Evolutionary conservation across 2,329 filamentous ascomycete species (phyloP), one percentile per base, ranked within the genome.

Genomic region (Fonsecaea nubica): DNA sequence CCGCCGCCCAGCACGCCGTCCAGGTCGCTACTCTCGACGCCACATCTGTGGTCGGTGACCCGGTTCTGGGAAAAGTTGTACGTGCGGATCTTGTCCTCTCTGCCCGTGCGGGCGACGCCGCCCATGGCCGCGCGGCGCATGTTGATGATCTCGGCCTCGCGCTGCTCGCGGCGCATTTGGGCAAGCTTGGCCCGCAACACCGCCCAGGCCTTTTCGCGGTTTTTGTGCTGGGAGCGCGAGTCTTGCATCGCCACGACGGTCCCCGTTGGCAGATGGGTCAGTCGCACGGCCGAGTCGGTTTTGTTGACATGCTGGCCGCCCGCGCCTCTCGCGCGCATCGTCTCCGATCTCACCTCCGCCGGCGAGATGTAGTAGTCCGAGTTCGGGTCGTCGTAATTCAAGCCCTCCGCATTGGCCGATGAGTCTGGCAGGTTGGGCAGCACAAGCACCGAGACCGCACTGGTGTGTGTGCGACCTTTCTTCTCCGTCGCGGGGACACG

Each of bases 261-360:
- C 53, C 91, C 91, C 0, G 93, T 96, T 1, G 95, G 95, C 6
- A 90, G 79, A 81, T 99, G 95, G 1, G 93, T 98, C 74, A 99
- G 84, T 9, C 95, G 90, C 68, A 99, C 92, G 3, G 95, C 95
- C 35, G 92, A 97, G 81, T 99, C 95, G 0, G 95, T 99, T 78
- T 94, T 97, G 81, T 99, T 99, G 76, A 99, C 95, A 79, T 99
- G 95, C 81, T 99, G 95, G 0, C 95, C 95, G 36, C 95, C 95
- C 0, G 95, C 94, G 66, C 95, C 95, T 54, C 92, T 84, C 0
- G 95, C 93, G 15, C 93, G 87, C 93, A 98, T 97, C 67, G 93
- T 92, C 76, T 99, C 95, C 21, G 87, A 83, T 59, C 85, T 85
- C 30, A 99, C 92, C 66, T 99, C 94, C 67, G 88, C 85, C 5